A percentile compares a stretch with the other conserved stretches of the same genome.
phyloP scores from a whole-genome alignment of 805 yeast genomes.

The Yamadazyma olivae region DNA sequence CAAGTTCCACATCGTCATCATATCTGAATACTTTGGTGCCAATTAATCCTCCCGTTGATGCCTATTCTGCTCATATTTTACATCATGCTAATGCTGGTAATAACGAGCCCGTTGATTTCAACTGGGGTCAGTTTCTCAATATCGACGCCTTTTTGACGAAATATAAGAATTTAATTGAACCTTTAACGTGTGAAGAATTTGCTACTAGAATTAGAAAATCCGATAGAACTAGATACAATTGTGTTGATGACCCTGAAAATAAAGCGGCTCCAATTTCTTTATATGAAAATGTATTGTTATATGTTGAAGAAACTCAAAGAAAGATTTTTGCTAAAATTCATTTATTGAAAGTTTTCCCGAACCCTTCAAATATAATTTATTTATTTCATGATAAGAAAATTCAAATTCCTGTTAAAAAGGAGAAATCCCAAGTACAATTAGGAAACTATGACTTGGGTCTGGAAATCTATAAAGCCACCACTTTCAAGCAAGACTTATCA shows the following conservation, averaged over 20 bases:
- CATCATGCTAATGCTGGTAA: constrained; percentile 1
- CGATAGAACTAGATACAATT: constrained; percentile 10
- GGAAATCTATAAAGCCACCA: constrained; percentile 4
- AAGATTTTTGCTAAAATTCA: constrained; percentile 9
- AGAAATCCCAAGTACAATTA: constrained; percentile 1
- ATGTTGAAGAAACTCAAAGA: constrained; percentile 8
- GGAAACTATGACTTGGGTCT: background rate
- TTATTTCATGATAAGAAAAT: constrained; percentile 11
- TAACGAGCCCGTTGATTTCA: constrained; percentile 7
- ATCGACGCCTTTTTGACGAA: constrained; percentile 8
- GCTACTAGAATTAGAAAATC: constrained; percentile 9
- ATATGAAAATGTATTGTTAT: constrained; percentile 10
- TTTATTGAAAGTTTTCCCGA: constrained; percentile 9
- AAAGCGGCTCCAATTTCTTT: constrained; percentile 7
- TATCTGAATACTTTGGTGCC: too few species aligned
- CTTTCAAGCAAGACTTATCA: constrained; percentile 4
- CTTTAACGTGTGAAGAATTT: constrained; percentile 12
- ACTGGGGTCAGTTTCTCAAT: constrained; percentile 12
- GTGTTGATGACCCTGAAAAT: constrained; percentile 12
- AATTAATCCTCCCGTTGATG: constrained; percentile 5
- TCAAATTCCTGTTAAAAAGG: constrained; percentile 8
- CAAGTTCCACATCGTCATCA: background rate
- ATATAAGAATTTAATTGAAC: constrained; percentile 3
- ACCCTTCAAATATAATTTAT: constrained; percentile 11
- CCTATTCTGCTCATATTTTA: constrained; percentile 10